Evolutionary conservation across 1,284 basidiomycete species (phyloP), one percentile per base, ranked within the genome.

Genomic region (Tilletia caries): DNA sequence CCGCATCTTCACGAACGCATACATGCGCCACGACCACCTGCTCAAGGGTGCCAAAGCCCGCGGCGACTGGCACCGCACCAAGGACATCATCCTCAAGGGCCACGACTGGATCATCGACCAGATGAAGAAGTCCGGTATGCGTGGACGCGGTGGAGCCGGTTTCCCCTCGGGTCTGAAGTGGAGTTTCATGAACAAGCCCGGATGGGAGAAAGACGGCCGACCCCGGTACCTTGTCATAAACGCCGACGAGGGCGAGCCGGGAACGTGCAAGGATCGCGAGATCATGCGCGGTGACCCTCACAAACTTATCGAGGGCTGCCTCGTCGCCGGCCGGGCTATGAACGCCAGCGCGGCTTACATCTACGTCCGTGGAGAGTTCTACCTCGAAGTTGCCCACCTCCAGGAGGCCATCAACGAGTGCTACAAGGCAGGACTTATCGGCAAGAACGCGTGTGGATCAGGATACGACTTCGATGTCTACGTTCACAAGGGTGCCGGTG

Each of bases 251-350:
- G 95, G 95, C 72, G 95, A 98, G 85, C 96, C 95, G 0, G 95
- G 95, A 37, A 98, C 96, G 2, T 98, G 95, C 89, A 98, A 98
- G 86, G 95, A 98, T 85, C 91, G 95, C 64, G 95, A 98, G 85
- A 98, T 98, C 81, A 88, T 98, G 83, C 92, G 96, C 70, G 95
- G 95, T 41, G 95, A 98, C 85, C 95, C 95, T 1, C 95, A 98
- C 87, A 98, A 98, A 84, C 91, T 98, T 70, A 88, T 98, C 79
- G 96, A 98, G 85, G 95, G 95, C 37, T 98, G 96, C 84, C 89
- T 98, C 66, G 91, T 98, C 71, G 95, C 95, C 64, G 95, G 95
- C n/a, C 91, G 95, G 71, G 91, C 88, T 23, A 98, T 98, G 95
- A 98, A 98, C 85, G 95, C 95, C 65, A 95, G 85, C 69, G 93